Evolutionary conservation across 257 asterid species (phyloP).

Genomic region (Jaltomata sinuosa): DNA sequence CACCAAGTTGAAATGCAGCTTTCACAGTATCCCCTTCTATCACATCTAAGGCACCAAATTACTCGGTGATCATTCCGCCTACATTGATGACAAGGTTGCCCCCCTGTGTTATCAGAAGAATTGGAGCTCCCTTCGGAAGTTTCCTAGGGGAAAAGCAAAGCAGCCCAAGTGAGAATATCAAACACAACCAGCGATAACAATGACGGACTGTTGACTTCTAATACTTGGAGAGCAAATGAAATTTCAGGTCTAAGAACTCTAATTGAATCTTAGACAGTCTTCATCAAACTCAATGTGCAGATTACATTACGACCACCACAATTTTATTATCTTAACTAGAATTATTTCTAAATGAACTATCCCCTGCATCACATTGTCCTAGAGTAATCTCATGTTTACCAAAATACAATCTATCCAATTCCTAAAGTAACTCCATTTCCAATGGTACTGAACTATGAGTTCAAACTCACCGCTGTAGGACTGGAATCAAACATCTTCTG

Average conservation of each 20-base stretch:
- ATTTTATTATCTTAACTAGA: neutral
- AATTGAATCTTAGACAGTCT: neutral
- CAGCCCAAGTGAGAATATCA: constrained; percentile 1
- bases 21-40: constrained; percentile 87
- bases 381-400: neutral
- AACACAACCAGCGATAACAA: neutral
- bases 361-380: neutral
- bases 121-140: constrained; percentile 66
- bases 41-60: constrained; percentile 86
- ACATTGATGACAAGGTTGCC: constrained; percentile 95
- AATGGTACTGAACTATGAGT: neutral
- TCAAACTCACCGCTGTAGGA: constrained; percentile 56
- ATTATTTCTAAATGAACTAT: neutral
- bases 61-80: constrained; percentile 51
- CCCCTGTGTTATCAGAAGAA: constrained; percentile 77
- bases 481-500: constrained; percentile 53
- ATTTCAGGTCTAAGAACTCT: neutral
- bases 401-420: neutral
- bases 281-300: neutral
- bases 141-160: constrained; percentile 32
- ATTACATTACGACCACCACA: neutral
- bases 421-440: neutral
- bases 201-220: neutral
- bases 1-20: constrained; percentile 89
- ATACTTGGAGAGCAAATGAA: neutral